Percentiles rank a stretch among this genome's conserved stretches.
phyloP scores from a whole-genome alignment of 148 eudicot genomes.

The Camellia lanceoleosa region DNA sequence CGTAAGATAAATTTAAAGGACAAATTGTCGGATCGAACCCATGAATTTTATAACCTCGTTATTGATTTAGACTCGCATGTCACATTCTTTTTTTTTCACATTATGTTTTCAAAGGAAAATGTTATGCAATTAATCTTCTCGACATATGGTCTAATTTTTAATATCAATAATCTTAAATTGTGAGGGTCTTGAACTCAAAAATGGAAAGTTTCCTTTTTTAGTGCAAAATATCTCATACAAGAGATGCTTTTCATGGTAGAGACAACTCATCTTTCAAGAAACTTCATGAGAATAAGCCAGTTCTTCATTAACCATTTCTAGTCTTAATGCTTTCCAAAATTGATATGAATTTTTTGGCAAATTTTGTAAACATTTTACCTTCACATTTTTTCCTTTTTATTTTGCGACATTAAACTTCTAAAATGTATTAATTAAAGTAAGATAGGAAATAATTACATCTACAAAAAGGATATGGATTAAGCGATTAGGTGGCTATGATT shows the following conservation, averaged over 20 bases:
- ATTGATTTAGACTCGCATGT: neutral
- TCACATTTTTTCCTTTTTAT: neutral
- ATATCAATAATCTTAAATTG: neutral
- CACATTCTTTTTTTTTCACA: neutral
- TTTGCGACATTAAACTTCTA: neutral
- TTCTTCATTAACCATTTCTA: neutral
- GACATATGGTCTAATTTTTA: too few relatives aligned
- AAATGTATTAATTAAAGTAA: neutral
- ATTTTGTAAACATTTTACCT: neutral
- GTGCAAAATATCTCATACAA: neutral
- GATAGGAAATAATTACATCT: neutral
- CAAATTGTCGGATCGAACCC: slow-evolving; percentile 86
- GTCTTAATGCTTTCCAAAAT: neutral
- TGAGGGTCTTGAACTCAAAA: neutral
- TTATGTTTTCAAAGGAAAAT: neutral
- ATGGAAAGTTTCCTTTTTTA: neutral
- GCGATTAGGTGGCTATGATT: neutral
- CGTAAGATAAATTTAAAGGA: slow-evolving; percentile 40
- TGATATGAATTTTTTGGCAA: neutral
- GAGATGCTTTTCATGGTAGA: neutral
- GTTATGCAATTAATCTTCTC: too few relatives aligned
- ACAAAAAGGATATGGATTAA: neutral
- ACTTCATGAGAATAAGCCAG: neutral
- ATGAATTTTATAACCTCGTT: slow-evolving; percentile 78
- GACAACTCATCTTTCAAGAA: neutral